These are phyloP conservation scores for Glutinoglossum americanum DNA, from an alignment of 495 filamentous ascomycete genomes.

Conservation along the genomic window DNA sequence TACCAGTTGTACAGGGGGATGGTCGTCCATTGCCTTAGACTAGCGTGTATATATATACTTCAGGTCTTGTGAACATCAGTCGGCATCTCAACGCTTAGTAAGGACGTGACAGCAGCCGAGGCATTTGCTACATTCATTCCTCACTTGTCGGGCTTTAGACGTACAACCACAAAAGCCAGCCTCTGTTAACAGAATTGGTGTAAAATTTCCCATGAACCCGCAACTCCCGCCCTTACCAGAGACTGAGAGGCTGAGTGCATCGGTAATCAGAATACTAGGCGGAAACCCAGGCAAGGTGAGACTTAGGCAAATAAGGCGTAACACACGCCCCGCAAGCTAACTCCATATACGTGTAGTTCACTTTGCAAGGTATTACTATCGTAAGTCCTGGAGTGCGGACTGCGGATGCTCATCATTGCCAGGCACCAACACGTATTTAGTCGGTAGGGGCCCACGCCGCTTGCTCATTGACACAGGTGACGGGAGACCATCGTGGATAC, in stretches of 20 bases:
- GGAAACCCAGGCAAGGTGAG: conserved; percentile 61
- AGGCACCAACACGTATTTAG: conserved; percentile 75
- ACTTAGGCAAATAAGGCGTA: neutral
- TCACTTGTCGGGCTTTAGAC: neutral
- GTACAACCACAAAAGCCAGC: neutral
- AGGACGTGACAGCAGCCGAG: neutral
- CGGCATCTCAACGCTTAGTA: neutral
- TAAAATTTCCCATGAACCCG: conserved; percentile 20
- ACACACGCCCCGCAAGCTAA: neutral
- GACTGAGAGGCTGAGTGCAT: conserved; percentile 39
- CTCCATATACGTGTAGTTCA: conserved; percentile 17
- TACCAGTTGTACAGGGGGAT: neutral
- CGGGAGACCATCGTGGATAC: conserved; percentile 32
- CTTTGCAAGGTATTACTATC: conserved; percentile 23
- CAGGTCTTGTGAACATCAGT: neutral
- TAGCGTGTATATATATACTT: neutral
- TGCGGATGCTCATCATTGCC: neutral
- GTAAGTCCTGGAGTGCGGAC: neutral
- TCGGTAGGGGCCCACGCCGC: conserved; percentile 45
- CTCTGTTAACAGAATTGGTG: neutral
- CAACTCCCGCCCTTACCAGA: conserved; percentile 34
- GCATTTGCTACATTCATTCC: neutral
- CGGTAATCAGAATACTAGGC: conserved; percentile 52
- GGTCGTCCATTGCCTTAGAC: neutral
- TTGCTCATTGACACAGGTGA: conserved; percentile 68